Conservation (phyloP, 345 rosid genomes). For the Laguncularia racemosa region DNA sequence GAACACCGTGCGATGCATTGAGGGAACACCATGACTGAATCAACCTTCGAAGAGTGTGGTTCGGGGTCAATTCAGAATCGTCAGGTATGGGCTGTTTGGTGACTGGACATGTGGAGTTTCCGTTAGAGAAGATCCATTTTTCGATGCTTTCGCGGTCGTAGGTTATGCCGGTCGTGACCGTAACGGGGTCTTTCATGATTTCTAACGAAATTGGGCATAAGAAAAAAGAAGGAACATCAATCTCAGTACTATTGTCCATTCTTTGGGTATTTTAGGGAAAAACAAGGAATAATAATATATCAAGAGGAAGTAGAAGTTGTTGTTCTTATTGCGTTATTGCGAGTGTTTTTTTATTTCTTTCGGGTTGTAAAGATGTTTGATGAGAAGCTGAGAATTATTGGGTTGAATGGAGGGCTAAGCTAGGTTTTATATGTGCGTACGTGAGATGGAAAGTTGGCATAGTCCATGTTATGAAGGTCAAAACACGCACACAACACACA, state of each 20-base stretch:
- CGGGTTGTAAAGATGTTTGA: too few species aligned
- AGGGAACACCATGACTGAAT: slow-evolving; percentile 92
- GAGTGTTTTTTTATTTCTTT: too few species aligned
- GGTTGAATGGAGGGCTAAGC: too few species aligned
- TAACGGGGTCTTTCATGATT: slow-evolving; percentile 23
- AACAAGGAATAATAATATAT: too few species aligned
- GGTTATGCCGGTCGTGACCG: slow-evolving; percentile 19
- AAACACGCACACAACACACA: too few species aligned
- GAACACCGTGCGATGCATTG: slow-evolving; percentile 69
- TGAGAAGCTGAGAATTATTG: too few species aligned
- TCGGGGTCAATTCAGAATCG: slow-evolving; percentile 64
- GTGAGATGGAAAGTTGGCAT: too few species aligned
- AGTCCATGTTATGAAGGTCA: too few species aligned
- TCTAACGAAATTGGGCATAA: slow-evolving; percentile 20
- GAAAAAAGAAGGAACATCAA: slow-evolving; percentile 21
- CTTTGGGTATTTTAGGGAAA: background rate
- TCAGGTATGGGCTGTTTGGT: slow-evolving; percentile 52
- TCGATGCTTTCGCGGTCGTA: slow-evolving; percentile 23
- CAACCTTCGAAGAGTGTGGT: slow-evolving; percentile 77
- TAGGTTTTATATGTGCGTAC: too few species aligned
- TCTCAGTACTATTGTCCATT: slow-evolving; percentile 3
- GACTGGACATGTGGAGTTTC: slow-evolving; percentile 21
- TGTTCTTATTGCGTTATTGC: too few species aligned
- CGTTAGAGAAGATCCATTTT: slow-evolving; percentile 14
- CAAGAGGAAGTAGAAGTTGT: too few species aligned